Evolutionary conservation across 805 yeast species (phyloP).

Genomic region (Yarrowia sp.): DNA sequence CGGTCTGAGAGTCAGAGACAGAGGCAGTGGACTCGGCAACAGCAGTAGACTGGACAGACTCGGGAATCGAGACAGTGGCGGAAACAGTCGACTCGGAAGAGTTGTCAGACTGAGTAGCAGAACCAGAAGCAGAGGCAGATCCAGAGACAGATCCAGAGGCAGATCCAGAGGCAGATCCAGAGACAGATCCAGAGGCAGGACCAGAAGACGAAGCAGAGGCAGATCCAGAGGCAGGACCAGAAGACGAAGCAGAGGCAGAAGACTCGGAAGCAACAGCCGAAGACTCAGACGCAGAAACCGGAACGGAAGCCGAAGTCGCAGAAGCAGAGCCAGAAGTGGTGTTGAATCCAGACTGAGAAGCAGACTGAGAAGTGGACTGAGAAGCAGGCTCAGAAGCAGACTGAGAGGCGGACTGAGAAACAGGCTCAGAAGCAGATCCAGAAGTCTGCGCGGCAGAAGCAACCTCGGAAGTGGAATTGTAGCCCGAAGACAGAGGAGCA

Average conservation of each 20-base stretch:
- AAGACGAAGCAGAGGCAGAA: neutral
- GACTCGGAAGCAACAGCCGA: neutral
- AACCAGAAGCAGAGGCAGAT: neutral
- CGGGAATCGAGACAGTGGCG: neutral
- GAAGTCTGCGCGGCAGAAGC: neutral
- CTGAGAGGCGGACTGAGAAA: too few relatives aligned
- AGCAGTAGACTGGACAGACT: too few relatives aligned
- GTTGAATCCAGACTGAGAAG: neutral
- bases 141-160: neutral
- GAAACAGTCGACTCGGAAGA: neutral
- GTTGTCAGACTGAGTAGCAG: neutral
- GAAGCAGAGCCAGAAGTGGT: neutral
- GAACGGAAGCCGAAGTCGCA: neutral
- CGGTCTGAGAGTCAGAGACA: neutral
- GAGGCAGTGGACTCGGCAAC: neutral
- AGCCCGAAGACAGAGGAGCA: too few relatives aligned
- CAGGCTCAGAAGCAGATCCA: neutral
- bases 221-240: neutral
- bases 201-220: neutral
- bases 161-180: neutral
- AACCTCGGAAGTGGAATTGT: neutral
- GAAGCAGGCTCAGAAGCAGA: neutral
- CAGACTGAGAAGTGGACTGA: neutral
- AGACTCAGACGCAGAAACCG: neutral
- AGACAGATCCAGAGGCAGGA: neutral